Conservation (phyloP, 805 yeast genomes). For the Teunomyces pallodes region DNA sequence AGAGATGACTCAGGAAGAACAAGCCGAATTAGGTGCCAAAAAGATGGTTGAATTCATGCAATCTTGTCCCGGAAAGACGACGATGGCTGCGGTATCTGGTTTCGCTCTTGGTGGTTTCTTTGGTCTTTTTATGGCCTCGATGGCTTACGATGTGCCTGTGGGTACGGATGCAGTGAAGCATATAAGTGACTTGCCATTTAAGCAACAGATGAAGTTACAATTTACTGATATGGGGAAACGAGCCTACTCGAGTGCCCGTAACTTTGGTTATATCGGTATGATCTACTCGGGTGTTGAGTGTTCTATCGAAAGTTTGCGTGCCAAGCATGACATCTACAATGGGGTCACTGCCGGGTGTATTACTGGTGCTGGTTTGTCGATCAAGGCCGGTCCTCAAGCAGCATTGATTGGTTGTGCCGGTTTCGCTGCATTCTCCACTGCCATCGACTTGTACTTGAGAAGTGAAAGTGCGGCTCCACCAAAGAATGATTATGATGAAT, state of each 20-base stretch:
- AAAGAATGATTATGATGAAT: conserved; percentile 73
- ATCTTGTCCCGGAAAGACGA: conserved; percentile 93
- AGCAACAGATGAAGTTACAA: conserved; percentile 89
- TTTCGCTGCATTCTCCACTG: conserved; percentile 92
- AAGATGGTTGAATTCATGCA: conserved; percentile 82
- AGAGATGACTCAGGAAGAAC: conserved; percentile 88
- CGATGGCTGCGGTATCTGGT: conserved; percentile 89
- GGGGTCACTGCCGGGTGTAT: conserved; percentile 93
- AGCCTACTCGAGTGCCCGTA: conserved; percentile 86
- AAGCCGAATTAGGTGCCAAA: conserved; percentile 85
- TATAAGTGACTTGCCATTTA: conserved; percentile 82
- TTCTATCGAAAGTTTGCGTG: conserved; percentile 78
- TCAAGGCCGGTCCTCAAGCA: conserved; percentile 91
- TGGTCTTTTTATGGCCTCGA: conserved; percentile 90
- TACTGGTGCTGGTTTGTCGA: conserved; percentile 94
- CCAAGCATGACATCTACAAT: conserved; percentile 88
- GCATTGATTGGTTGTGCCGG: conserved; percentile 94
- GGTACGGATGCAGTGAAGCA: conserved; percentile 55
- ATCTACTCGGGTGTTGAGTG: conserved; percentile 93
- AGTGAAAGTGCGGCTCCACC: conserved; percentile 86
- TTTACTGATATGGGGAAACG: conserved; percentile 89
- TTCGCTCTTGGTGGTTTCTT: conserved; percentile 93
- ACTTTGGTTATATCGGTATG: conserved; percentile 90
- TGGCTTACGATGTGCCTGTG: conserved; percentile 80
- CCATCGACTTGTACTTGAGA: conserved; percentile 82